These are phyloP conservation scores for Medicago ruthenica DNA, from an alignment of 306 rosid genomes.

Conservation along the genomic window DNA sequence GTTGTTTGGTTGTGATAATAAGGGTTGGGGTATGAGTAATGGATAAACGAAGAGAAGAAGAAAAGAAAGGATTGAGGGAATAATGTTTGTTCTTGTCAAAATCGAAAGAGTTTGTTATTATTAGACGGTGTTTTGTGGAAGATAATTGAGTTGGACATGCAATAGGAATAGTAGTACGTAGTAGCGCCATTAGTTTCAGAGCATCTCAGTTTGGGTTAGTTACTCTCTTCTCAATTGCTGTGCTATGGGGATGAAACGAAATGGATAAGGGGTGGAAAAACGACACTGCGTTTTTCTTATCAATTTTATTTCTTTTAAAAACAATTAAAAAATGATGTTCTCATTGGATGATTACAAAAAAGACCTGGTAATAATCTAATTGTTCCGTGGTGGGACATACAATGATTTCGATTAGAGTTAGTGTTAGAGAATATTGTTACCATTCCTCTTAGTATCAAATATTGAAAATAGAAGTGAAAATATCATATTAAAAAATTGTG, in stretches of 20 bases:
- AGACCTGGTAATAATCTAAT: too few relatives aligned
- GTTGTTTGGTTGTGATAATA: conserved; percentile 37
- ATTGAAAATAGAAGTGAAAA: too few relatives aligned
- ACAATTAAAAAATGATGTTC: too few relatives aligned
- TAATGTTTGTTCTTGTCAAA: not conserved
- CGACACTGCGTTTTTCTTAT: not conserved
- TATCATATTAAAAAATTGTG: too few relatives aligned
- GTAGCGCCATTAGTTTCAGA: not conserved
- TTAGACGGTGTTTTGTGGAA: not conserved
- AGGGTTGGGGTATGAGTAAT: conserved; percentile 32
- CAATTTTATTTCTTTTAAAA: too few relatives aligned
- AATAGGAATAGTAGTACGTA: not conserved
- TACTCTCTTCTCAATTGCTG: not conserved
- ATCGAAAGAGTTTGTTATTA: not conserved
- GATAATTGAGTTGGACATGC: not conserved
- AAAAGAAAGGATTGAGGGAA: conserved; percentile 46
- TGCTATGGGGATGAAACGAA: not conserved
- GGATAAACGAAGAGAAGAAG: conserved; percentile 31
- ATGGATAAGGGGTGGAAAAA: not conserved
- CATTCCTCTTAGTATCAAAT: too few relatives aligned
- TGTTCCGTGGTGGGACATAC: too few relatives aligned
- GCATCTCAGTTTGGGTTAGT: too few relatives aligned
- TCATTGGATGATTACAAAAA: too few relatives aligned
- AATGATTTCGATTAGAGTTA: too few relatives aligned
- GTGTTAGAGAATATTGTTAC: too few relatives aligned